Percentiles rank a stretch among this genome's conserved stretches.
Evolutionary conservation across 805 yeast genomes (phyloP).

Genomic region (Kregervanrija pseudodelftensis): DNA sequence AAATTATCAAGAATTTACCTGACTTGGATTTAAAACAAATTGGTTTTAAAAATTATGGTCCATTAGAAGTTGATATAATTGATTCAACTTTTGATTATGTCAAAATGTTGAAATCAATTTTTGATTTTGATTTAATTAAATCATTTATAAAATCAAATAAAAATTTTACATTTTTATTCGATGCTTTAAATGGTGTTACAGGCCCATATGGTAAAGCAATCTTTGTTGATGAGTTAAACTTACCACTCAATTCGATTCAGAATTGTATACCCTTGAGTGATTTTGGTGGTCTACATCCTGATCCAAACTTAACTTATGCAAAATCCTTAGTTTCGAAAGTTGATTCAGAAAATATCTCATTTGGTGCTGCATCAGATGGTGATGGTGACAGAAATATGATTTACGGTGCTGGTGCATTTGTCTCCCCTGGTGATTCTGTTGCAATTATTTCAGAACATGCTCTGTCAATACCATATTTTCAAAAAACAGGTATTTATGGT

Average conservation of each 20-base stretch:
- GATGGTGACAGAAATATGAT: slow-evolving; percentile 99
- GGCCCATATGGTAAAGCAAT: slow-evolving; percentile 91
- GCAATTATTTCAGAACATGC: slow-evolving; percentile 97
- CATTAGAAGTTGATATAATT: slow-evolving; percentile 69
- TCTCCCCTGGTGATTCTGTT: slow-evolving; percentile 96
- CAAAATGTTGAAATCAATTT: slow-evolving; percentile 70
- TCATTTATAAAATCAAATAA: slow-evolving; percentile 51
- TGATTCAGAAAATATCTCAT: slow-evolving; percentile 73
- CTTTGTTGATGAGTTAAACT: slow-evolving; percentile 77
- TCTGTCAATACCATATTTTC: slow-evolving; percentile 82
- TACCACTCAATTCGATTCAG: slow-evolving; percentile 65
- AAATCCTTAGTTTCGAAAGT: slow-evolving; percentile 77
- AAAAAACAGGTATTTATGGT: slow-evolving; percentile 79
- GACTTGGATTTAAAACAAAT: slow-evolving; percentile 53
- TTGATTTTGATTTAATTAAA: slow-evolving; percentile 79
- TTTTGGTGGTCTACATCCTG: slow-evolving; percentile 97
- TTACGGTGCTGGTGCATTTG: slow-evolving; percentile 90
- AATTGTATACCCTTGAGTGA: slow-evolving; percentile 77
- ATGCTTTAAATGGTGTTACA: slow-evolving; percentile 90
- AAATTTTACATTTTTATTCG: slow-evolving; percentile 73
- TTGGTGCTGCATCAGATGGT: slow-evolving; percentile 99
- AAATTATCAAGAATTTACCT: slow-evolving; percentile 51
- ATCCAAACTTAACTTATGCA: slow-evolving; percentile 95
- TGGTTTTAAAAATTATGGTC: slow-evolving; percentile 48
- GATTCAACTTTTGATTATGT: slow-evolving; percentile 79